Base-by-base conservation (phyloP, 2,329 filamentous ascomycete species). In the Colletotrichum salicis region DNA sequence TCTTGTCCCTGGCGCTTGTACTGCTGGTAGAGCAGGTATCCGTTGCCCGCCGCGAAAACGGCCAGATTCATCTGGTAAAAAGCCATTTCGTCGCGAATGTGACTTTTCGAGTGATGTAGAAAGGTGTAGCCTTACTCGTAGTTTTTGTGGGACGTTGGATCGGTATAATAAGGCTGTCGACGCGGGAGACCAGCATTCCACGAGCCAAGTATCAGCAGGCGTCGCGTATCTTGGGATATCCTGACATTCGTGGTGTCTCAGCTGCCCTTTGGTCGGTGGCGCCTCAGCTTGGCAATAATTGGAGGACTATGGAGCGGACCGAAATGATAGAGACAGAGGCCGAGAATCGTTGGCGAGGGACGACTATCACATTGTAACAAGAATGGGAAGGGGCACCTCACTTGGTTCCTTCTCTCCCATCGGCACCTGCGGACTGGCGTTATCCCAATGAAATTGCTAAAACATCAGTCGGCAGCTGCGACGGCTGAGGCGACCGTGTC, bases 11-110 rank as follows among this genome's bases (percentile, higher is more conserved):
- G 71, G 51, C 37, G 54, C n/a, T 68, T 68, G 63, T 76, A 77
- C 52, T 76, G 75, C 24, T 72, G 75, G 51, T 77, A 75, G 22
- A 79, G 71, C 19, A 77, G 68, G 52, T 70, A 76, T 11, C 74
- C 69, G 24, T 77, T 79, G 51, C 70, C 73, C 24, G 66, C 69
- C 29, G 70, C 76, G 55, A 77, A 76, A 5, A 76, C 61, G 54
- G 72, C 73, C 31, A 77, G 65, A 51, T 77, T 77, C 56, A 73
- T 15, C 55, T 75, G 74, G 64, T 77, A 77, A 64, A 77, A 77
- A 41, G 72, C 64, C 75, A 75, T 76, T 24, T 29, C 61, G 51
- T 52, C 58, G 67, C 15, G 33, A 12, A n/a, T 19, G 33, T 22
- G 27, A 8, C 6, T 54, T 52, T 59, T 37, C 12, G 29, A 37